Evolutionary conservation across 192 early-diverging fungal species (phyloP).

Genomic region (Cetraspora pellucida): DNA sequence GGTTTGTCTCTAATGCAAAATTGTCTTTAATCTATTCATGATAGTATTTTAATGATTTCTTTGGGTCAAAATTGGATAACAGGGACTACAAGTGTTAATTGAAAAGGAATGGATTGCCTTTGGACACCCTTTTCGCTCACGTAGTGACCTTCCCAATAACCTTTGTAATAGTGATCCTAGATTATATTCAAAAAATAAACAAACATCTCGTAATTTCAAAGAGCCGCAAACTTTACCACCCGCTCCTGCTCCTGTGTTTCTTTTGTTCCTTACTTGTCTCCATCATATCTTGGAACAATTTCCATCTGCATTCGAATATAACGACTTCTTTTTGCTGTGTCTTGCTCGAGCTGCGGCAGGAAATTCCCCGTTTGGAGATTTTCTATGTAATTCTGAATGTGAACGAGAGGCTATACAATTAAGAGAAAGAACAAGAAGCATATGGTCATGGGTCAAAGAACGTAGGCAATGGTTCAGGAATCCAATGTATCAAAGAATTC

Average conservation of each 20-base stretch:
- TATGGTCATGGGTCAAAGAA: constrained; percentile 45
- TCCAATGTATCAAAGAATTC: constrained; percentile 29
- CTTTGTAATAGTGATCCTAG: background rate
- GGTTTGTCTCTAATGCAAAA: background rate
- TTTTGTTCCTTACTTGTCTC: constrained; percentile 48
- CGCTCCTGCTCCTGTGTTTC: constrained; percentile 44
- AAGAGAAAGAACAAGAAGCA: constrained; percentile 38
- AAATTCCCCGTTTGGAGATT: constrained; percentile 48
- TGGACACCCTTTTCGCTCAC: constrained; percentile 46
- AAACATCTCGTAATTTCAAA: background rate
- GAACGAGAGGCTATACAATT: constrained; percentile 37
- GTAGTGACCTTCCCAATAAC: constrained; percentile 31
- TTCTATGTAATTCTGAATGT: constrained; percentile 45
- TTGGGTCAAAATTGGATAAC: background rate
- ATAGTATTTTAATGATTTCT: background rate
- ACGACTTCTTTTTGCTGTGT: constrained; percentile 44
- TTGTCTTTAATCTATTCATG: too few relatives aligned
- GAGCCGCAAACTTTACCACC: constrained; percentile 2
- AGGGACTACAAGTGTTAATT: constrained; percentile 45
- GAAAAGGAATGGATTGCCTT: constrained; percentile 50
- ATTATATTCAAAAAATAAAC: background rate
- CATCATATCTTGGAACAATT: constrained; percentile 47
- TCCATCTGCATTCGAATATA: constrained; percentile 45
- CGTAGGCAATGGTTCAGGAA: constrained; percentile 45
- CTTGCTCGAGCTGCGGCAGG: constrained; percentile 42